Conservation (phyloP, 495 filamentous ascomycete species). For the Aspergillus avenaceus region DNA sequence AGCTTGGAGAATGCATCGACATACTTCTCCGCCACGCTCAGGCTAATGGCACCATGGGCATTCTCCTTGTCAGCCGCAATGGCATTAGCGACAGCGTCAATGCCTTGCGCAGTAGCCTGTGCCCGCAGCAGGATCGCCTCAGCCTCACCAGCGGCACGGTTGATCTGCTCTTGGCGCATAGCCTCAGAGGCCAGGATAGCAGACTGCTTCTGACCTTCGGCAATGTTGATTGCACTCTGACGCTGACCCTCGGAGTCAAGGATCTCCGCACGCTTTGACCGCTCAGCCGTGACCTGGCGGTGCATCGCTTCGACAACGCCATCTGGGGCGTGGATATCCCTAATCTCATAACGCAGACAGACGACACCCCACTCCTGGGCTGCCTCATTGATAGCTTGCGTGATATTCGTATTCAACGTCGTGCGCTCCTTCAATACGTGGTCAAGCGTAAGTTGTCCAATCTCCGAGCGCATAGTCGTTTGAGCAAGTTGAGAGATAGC, state of each 20-base stretch:
- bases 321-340: constrained; percentile 94
- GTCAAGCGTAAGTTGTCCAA: constrained; percentile 92
- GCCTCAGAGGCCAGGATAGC: constrained; percentile 96
- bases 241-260: constrained; percentile 93
- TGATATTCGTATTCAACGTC: constrained; percentile 94
- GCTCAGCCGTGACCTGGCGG: constrained; percentile 92
- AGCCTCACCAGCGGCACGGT: constrained; percentile 84
- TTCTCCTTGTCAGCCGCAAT: constrained; percentile 66
- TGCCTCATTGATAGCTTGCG: constrained; percentile 95
- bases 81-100: constrained; percentile 73
- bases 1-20: constrained; percentile 91
- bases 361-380: constrained; percentile 94
- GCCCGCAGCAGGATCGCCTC: constrained; percentile 87
- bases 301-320: constrained; percentile 96
- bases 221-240: constrained; percentile 96
- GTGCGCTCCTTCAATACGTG: constrained; percentile 96
- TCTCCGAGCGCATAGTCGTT: constrained; percentile 98
- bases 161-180: constrained; percentile 84
- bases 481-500: constrained; percentile 97
- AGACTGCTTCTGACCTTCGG: constrained; percentile 91
- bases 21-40: constrained; percentile 95
- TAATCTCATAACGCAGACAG: constrained; percentile 94
- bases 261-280: constrained; percentile 95
- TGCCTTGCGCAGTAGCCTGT: constrained; percentile 79
- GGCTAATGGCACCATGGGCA: constrained; percentile 76